Evolutionary conservation across 202 grass and related monocot genomes (phyloP), one percentile per base, ranked within the genome.

Genomic region (Sporobolus alterniflorus): DNA sequence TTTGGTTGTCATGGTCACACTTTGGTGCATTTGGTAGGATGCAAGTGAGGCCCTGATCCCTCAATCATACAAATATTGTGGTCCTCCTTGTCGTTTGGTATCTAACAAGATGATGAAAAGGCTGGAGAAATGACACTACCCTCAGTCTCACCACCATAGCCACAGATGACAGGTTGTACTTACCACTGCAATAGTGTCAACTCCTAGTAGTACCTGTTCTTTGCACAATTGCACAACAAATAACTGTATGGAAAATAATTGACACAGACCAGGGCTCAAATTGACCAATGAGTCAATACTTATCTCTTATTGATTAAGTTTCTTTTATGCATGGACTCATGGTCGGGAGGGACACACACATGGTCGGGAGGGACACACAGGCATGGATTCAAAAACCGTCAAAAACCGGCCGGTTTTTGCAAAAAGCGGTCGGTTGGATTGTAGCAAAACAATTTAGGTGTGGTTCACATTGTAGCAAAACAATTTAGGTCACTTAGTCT

Each of bases 61-160:
- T 90, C 90, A 85, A 92, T 91, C 79, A 84, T 85, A 73, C 34
- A 68, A 64, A 62, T 49, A 67, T 41, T 64, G 78, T 87, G 88
- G 84, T 80, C 84, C 65, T 87, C 50, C 82, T 60, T 91, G 88
- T 79, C 67, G 54, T 84, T 82, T 71, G 66, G 34, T 86, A 77
- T 78, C 73, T 43, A 50, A 54, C 72, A 57, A 60, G 60, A 49
- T 29, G 17, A 26, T 16, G 0, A 57, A 84, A 82, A 88, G 32
- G 79, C 25, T 62, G 70, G 39, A 84, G 88, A 89, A 93, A 84
- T 72, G 89, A 90, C 84, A 64, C 72, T 59, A 16, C 74, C 83
- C 74, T 71, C 29, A 69, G 75, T 72, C 55, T 87, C 41, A 62
- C 76, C 62, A 69, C 34, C 31, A 84, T 11, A 55, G 51, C 24